These are phyloP conservation scores for Claviceps sp. DNA, from an alignment of 2,329 filamentous ascomycete species.

Conservation along the genomic window DNA sequence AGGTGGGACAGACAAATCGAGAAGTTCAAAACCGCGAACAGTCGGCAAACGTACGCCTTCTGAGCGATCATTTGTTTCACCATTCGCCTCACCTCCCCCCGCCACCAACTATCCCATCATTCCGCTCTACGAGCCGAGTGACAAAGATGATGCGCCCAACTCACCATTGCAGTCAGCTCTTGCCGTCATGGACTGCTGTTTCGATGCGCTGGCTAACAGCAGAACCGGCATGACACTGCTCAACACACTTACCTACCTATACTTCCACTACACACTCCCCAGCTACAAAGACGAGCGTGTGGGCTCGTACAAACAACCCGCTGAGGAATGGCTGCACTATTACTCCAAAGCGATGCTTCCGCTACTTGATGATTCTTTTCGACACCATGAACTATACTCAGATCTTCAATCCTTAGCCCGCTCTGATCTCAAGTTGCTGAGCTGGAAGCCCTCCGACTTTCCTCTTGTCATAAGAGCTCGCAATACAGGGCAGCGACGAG, in stretches of 20 bases:
- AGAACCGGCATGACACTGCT: conserved; percentile 13
- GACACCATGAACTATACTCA: conserved; percentile 16
- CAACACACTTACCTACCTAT: conserved; percentile 17
- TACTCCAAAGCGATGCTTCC: conserved; percentile 27
- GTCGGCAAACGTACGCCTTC: background rate
- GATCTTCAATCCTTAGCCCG: conserved; percentile 21
- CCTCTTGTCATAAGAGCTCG: conserved; percentile 15
- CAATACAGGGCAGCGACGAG: conserved; percentile 7
- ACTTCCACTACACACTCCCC: conserved; percentile 20
- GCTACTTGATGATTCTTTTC: conserved; percentile 22
- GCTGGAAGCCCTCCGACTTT: conserved; percentile 16
- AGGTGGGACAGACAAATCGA: background rate
- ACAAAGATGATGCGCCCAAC: background rate
- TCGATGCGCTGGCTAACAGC: conserved; percentile 6
- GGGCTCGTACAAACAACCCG: conserved; percentile 27
- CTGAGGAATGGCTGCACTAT: conserved; percentile 30
- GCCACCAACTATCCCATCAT: background rate
- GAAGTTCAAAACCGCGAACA: background rate
- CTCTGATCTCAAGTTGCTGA: conserved; percentile 14
- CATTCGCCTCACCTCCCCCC: background rate
- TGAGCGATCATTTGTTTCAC: background rate
- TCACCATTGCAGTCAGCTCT: conserved; percentile 16
- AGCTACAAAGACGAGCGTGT: conserved; percentile 11
- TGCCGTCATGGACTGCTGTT: conserved; percentile 13
- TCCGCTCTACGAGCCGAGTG: background rate